Evolutionary conservation across 371 early-diverging fungal species (phyloP), one percentile per base, ranked within the genome.

Genomic region (Circinella minor): DNA sequence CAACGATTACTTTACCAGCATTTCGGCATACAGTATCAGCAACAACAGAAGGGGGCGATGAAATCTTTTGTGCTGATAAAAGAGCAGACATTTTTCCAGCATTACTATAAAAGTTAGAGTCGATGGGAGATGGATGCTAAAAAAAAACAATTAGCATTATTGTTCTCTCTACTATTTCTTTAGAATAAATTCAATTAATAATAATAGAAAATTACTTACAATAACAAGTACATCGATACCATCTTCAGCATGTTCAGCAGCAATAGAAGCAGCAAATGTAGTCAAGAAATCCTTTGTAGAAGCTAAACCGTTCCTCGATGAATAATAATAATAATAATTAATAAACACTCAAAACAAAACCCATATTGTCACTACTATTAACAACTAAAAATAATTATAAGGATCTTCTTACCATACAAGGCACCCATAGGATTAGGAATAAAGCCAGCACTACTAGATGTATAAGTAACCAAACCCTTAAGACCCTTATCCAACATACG

Each of bases 141-240:
- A 59, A 18, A 15, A 43, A 47, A 36, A 62, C 10, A 66, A 20
- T 49, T 13, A 17, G 6, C 4, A 9, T 55, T 4, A 18, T 4
- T n/a, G 11, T 11, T 67, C 17, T 39, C 11, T 43, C 17, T 17
- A 20, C 55, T 10, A 65, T 15, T 17, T 8, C 15, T 49, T 27
- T 20, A 0, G 1, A 61, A 47, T 9, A 4, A 27, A 43, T 51
- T 2, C 17, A 54, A 11, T 51, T 9, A 43, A 43, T 43, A 43
- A 43, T 2, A 43, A 43, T n/a, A n/a, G n/a, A 43, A 43, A 27
- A 2, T 15, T 54, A 73, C 81, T 77, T 81, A 82, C 85, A 47
- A 89, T 71, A 43, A 86, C 90, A 65, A 86, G 67, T n/a, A 86
- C 83, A 68, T 89, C 88, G 71, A 89, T 85, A 54, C 86, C 84